Conservation (phyloP, 164 flowering plant species). For the Vitis cinerea region DNA sequence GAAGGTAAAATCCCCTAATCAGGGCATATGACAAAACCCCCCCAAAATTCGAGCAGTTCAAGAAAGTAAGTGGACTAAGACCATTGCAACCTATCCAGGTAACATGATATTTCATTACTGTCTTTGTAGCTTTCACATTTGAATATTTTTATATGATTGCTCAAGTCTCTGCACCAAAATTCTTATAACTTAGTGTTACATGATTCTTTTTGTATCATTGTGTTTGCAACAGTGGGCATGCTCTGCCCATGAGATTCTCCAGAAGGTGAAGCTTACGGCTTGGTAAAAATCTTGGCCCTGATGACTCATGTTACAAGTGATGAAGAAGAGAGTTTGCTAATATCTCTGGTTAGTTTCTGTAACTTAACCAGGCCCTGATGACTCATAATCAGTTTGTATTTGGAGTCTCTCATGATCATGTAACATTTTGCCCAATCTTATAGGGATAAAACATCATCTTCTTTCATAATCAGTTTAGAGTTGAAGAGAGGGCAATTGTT, state of each 20-base stretch:
- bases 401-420: too few relatives aligned
- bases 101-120: conserved; percentile 8
- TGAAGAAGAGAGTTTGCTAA: conserved; percentile 77
- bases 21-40: conserved; percentile 77
- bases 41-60: conserved; percentile 91
- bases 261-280: conserved; percentile 96
- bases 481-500: too few relatives aligned
- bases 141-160: neutral
- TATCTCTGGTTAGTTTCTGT: conserved; percentile 54
- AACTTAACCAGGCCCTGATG: neutral
- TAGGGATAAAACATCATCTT: too few relatives aligned
- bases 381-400: too few relatives aligned
- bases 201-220: neutral
- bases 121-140: neutral
- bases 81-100: conserved; percentile 99
- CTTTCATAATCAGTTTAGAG: too few relatives aligned
- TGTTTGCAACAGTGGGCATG: conserved; percentile 78
- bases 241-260: conserved; percentile 99
- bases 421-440: too few relatives aligned
- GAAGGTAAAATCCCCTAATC: conserved; percentile 3
- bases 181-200: neutral
- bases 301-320: conserved; percentile 99
- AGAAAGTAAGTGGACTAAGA: conserved; percentile 99
- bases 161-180: neutral
- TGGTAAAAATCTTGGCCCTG: conserved; percentile 89